phyloP scores from a whole-genome alignment of 164 flowering plant genomes.

The Berberis vulgaris region DNA sequence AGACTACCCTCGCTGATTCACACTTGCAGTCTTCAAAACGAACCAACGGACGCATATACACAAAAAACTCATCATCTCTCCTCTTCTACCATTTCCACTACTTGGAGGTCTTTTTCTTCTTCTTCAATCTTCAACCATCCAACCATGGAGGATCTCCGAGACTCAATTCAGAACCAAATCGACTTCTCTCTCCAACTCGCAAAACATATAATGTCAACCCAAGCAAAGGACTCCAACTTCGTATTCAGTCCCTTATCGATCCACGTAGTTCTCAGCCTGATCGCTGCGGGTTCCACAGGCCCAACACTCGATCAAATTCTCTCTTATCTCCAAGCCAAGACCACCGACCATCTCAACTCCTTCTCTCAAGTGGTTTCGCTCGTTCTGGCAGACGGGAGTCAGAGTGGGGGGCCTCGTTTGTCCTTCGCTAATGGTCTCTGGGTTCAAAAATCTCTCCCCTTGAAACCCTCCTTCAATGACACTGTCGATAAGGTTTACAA shows the following conservation, averaged over 20 bases:
- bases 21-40: too few species aligned
- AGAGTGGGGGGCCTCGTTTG: slow-evolving; percentile 50
- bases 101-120: background rate
- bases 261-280: slow-evolving; percentile 44
- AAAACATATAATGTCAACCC: slow-evolving; percentile 23
- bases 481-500: slow-evolving; percentile 37
- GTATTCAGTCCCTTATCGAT: slow-evolving; percentile 59
- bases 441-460: slow-evolving; percentile 43
- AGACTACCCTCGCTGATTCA: too few species aligned
- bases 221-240: slow-evolving; percentile 33
- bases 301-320: slow-evolving; percentile 49
- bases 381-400: slow-evolving; percentile 45
- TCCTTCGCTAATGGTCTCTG: slow-evolving; percentile 58
- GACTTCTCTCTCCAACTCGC: slow-evolving; percentile 36
- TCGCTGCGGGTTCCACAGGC: slow-evolving; percentile 56
- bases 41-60: too few species aligned
- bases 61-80: too few species aligned
- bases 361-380: slow-evolving; percentile 44
- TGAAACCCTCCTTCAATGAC: slow-evolving; percentile 44
- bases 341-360: slow-evolving; percentile 38
- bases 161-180: slow-evolving; percentile 39
- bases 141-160: slow-evolving; percentile 35
- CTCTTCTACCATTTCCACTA: too few species aligned
- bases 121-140: background rate
- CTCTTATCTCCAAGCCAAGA: slow-evolving; percentile 41